Evolutionary conservation across 768 basidiomycete genomes (phyloP).

Genomic region (Auricularia auricula-judae): DNA sequence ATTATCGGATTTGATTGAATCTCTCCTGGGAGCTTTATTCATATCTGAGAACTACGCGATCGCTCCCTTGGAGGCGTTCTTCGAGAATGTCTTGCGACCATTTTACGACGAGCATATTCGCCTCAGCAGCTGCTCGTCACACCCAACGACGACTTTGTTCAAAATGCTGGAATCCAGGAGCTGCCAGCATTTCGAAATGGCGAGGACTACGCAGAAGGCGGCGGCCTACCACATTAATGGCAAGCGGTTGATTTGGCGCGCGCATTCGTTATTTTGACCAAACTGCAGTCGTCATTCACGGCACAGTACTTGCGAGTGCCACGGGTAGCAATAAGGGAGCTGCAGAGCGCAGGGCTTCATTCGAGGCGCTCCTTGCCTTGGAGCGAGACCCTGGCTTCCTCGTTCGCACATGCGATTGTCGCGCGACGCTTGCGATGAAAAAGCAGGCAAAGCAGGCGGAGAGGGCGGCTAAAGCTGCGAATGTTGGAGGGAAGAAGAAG

Average conservation of each 20-base stretch:
- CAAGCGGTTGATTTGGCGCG: slow-evolving; percentile 26
- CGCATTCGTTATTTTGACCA: slow-evolving; percentile 20
- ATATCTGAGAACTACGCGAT: slow-evolving; percentile 63
- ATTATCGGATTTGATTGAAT: slow-evolving; percentile 72
- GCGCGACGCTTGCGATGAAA: slow-evolving; percentile 23
- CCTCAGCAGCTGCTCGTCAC: slow-evolving; percentile 58
- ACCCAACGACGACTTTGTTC: slow-evolving; percentile 66
- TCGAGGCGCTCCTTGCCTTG: slow-evolving; percentile 57
- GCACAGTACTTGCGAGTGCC: slow-evolving; percentile 48
- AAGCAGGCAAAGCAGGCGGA: slow-evolving; percentile 28
- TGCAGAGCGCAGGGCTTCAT: slow-evolving; percentile 51
- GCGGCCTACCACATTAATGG: slow-evolving; percentile 19
- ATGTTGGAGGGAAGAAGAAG: slow-evolving; percentile 8
- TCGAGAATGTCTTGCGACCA: slow-evolving; percentile 56
- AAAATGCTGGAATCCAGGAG: slow-evolving; percentile 64
- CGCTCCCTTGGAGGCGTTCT: slow-evolving; percentile 51
- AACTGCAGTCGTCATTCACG: slow-evolving; percentile 54
- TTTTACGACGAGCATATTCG: slow-evolving; percentile 73
- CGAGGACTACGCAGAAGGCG: slow-evolving; percentile 32
- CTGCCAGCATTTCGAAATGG: slow-evolving; percentile 53
- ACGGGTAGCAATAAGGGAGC: slow-evolving; percentile 37
- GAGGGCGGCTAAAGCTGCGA: slow-evolving; percentile 10
- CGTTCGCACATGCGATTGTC: slow-evolving; percentile 57
- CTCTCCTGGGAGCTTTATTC: slow-evolving; percentile 67
- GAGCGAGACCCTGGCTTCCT: slow-evolving; percentile 55